Conservation (phyloP, 2,329 filamentous ascomycete species). For the Alternaria brassicae region DNA sequence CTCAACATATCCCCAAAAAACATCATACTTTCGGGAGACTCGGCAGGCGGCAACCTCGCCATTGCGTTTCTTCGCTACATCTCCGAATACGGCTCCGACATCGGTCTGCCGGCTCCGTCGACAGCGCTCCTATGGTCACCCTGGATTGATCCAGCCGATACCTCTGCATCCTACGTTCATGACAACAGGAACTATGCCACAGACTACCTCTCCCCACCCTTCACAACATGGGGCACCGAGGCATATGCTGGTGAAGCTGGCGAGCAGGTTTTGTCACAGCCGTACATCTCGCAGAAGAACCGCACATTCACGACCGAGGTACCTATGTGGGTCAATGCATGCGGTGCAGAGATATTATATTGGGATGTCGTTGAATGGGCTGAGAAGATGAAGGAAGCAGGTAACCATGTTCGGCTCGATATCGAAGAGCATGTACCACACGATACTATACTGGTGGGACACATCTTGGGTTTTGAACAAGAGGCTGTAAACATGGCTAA, state of each 20-base stretch:
- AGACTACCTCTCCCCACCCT: slow-evolving; percentile 53
- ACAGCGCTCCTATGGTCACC: slow-evolving; percentile 55
- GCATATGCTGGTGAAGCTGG: slow-evolving; percentile 42
- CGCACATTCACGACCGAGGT: slow-evolving; percentile 50
- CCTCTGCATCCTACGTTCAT: slow-evolving; percentile 32
- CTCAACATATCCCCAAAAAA: slow-evolving; percentile 50
- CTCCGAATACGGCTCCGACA: slow-evolving; percentile 46
- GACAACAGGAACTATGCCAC: slow-evolving; percentile 45
- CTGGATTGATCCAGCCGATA: slow-evolving; percentile 50
- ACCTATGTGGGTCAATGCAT: slow-evolving; percentile 54
- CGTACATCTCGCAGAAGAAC: slow-evolving; percentile 51
- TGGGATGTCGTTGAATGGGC: slow-evolving; percentile 51
- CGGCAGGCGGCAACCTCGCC: slow-evolving; percentile 58
- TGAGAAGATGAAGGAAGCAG: slow-evolving; percentile 48
- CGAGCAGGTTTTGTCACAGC: slow-evolving; percentile 17
- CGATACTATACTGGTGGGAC: slow-evolving; percentile 55
- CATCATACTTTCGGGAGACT: slow-evolving; percentile 59
- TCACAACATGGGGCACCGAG: slow-evolving; percentile 54
- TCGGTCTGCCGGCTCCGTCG: slow-evolving; percentile 45
- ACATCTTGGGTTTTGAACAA: slow-evolving; percentile 53
- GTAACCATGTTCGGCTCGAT: slow-evolving; percentile 53
- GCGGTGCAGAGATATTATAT: slow-evolving; percentile 53
- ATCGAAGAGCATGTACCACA: slow-evolving; percentile 54
- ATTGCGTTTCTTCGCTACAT: slow-evolving; percentile 58
- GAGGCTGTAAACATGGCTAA: slow-evolving; percentile 45